These are phyloP conservation scores for Fusarium udum DNA, from an alignment of 2,329 filamentous ascomycete genomes.

Conservation along the genomic window DNA sequence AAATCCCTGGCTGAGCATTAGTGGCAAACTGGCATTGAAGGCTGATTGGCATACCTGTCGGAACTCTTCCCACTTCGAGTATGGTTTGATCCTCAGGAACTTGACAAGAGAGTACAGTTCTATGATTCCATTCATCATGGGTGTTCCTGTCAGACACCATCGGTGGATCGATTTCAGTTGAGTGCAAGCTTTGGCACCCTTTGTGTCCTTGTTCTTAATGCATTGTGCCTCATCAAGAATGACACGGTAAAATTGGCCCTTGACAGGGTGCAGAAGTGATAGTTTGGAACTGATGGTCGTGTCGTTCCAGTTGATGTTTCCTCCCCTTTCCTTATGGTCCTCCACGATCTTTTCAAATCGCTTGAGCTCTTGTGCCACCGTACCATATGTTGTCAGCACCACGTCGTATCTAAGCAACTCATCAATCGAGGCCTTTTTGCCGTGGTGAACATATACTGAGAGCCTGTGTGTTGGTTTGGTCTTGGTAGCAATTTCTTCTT, in stretches of 20 bases:
- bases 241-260: constrained; percentile 77
- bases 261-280: constrained; percentile 67
- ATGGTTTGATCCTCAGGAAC: constrained; percentile 81
- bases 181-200: constrained; percentile 74
- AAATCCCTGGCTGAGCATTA: constrained; percentile 50
- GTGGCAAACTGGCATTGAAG: neutral
- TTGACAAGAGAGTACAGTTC: constrained; percentile 82
- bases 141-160: constrained; percentile 85
- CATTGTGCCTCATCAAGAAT: constrained; percentile 87
- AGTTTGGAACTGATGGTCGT: constrained; percentile 52
- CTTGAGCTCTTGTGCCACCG: constrained; percentile 71
- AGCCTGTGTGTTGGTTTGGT: constrained; percentile 68
- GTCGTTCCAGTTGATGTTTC: constrained; percentile 48
- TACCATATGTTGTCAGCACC: constrained; percentile 87
- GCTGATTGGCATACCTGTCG: constrained; percentile 53
- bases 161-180: constrained; percentile 73
- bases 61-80: constrained; percentile 72
- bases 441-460: constrained; percentile 75
- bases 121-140: constrained; percentile 85
- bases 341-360: constrained; percentile 64
- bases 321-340: constrained; percentile 53
- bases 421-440: constrained; percentile 67
- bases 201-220: constrained; percentile 81
- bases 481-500: constrained; percentile 78
- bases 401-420: constrained; percentile 77